Conservation (phyloP, 805 yeast species). For the Spencermartinsiella europaea region DNA sequence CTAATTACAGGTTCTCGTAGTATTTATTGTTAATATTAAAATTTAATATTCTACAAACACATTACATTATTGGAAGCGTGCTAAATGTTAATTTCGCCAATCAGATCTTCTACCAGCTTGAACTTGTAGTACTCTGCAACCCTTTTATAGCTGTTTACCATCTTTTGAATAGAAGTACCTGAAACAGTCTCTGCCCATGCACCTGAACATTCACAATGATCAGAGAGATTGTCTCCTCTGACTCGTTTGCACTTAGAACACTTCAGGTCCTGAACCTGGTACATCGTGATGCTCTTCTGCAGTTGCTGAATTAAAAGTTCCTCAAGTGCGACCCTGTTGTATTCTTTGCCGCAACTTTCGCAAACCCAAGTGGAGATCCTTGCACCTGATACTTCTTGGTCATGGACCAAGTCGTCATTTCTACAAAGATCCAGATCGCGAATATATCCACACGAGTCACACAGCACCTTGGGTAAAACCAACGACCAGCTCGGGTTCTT, state of each 20-base stretch:
- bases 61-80: neutral
- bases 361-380: conserved; percentile 48
- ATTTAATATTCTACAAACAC: no score
- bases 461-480: conserved; percentile 59
- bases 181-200: conserved; percentile 60
- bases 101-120: conserved; percentile 42
- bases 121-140: conserved; percentile 60
- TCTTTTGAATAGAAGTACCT: conserved; percentile 40
- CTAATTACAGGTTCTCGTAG: no score
- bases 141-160: conserved; percentile 46
- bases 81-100: conserved; percentile 2
- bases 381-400: conserved; percentile 17
- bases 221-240: conserved; percentile 62
- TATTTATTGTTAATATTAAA: neutral
- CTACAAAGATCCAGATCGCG: conserved; percentile 80
- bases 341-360: conserved; percentile 56
- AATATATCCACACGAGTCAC: conserved; percentile 72
- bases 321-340: conserved; percentile 67
- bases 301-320: conserved; percentile 70
- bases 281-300: conserved; percentile 50
- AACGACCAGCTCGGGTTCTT: conserved; percentile 70
- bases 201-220: conserved; percentile 86
- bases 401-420: conserved; percentile 41
- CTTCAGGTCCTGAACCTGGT: conserved; percentile 70
- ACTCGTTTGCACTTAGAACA: conserved; percentile 73